Conservation (phyloP, 2,329 filamentous ascomycete genomes). For the Monosporascus sp. region DNA sequence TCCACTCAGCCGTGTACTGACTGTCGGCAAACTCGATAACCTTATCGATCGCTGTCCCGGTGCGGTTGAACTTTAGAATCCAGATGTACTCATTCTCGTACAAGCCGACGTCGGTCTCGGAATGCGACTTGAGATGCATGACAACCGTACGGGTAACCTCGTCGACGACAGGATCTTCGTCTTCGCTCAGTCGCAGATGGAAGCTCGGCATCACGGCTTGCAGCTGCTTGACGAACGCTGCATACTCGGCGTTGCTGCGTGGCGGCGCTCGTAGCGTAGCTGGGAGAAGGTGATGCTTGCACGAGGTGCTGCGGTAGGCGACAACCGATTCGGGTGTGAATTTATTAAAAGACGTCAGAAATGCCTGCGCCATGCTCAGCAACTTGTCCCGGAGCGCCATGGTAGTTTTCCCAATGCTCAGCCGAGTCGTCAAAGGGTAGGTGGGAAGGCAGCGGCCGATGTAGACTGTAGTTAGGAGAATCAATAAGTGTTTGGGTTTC, state of each 20-base stretch:
- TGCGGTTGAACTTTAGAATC: slow-evolving; percentile 14
- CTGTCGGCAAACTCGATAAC: slow-evolving; percentile 18
- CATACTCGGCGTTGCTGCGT: slow-evolving; percentile 4
- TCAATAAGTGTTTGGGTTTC: no score
- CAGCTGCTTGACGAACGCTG: not conserved
- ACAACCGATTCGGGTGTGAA: slow-evolving; percentile 12
- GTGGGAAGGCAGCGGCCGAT: no score
- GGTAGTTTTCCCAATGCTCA: no score
- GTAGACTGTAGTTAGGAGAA: no score
- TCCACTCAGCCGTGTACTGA: slow-evolving; percentile 8
- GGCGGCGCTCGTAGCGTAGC: not conserved
- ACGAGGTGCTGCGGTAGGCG: slow-evolving; percentile 6
- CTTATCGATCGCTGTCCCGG: slow-evolving; percentile 14
- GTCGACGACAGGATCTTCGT: slow-evolving; percentile 11
- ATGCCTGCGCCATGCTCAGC: not conserved
- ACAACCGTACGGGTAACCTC: slow-evolving; percentile 12
- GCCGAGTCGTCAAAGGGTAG: no score
- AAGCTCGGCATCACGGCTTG: slow-evolving; percentile 1
- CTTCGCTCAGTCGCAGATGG: slow-evolving; percentile 2
- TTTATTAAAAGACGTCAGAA: slow-evolving; percentile 9
- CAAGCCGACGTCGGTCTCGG: slow-evolving; percentile 9
- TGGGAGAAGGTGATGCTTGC: slow-evolving; percentile 4
- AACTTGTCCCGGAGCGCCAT: no score
- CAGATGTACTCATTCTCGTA: slow-evolving; percentile 19
- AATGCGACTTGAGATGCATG: slow-evolving; percentile 14